Evolutionary conservation across 345 rosid genomes (phyloP), one percentile per base, ranked within the genome.

Genomic region (Citrus medica): DNA sequence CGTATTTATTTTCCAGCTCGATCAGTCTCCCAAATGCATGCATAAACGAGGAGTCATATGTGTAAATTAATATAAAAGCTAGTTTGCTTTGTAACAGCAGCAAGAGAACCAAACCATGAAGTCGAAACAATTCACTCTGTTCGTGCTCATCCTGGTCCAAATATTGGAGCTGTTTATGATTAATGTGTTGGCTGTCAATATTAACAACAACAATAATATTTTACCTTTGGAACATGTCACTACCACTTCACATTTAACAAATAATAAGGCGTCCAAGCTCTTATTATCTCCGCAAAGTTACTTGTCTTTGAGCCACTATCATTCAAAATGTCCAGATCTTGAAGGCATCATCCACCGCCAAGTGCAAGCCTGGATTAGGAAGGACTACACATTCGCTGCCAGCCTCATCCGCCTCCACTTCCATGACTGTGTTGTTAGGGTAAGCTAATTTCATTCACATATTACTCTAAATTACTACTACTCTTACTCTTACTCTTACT

Each of bases 341-440:
- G 90, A 87, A 76, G 64, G 60, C 78, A 83, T 83, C 35, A 82
- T 87, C 9, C 61, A 78, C 1, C 21, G 69, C 4, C 73, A 79
- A 48, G 78, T 85, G 8, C 19, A 73, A 65, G 67, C 83, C 22
- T 85, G 82, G 79, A 46, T 79, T n/a, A 32, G 24, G 5, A 66
- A 67, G 37, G 76, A 83, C 19, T 40, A 75, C 16, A 73, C 82
- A 1, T 66, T 86, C 70, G 88, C 86, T 7, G 80, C 88, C 17
- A 81, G 85, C 33, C 24, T 86, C 38, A 75, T 86, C n/a, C 84
- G 88, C 60, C 67, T 86, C 82, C 85, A 83, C 27, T 86, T 86
- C 76, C 88, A 86, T 65, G 88, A 86, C 58, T 83, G 85, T 38
- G 80, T 66, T 73, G 80, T 86, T 25, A 73, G 81, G 75, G 84